phyloP scores from a whole-genome alignment of 2,329 filamentous ascomycete species.

The Hortaea sp. region DNA sequence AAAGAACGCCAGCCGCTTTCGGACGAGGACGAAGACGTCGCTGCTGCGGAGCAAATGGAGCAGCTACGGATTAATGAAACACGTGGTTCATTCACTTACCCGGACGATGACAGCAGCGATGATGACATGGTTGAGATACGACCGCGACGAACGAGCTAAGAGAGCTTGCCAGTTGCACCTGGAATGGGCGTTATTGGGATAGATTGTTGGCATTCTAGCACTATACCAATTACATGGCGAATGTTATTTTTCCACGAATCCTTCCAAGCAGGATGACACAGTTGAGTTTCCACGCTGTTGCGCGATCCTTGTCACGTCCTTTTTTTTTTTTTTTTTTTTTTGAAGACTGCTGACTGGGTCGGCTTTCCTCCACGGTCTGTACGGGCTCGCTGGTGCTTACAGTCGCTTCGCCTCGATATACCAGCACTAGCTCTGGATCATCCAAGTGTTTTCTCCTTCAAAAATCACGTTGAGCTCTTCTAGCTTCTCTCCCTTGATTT shows the following conservation, averaged over 20 bases:
- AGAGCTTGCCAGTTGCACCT: not conserved
- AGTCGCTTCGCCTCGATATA: no score
- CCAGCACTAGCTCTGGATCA: no score
- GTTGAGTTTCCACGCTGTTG: no score
- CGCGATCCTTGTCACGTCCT: no score
- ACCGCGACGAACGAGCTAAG: slow-evolving; percentile 20
- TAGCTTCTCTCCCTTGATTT: no score
- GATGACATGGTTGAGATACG: slow-evolving; percentile 25
- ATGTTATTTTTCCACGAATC: not conserved
- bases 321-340: no score
- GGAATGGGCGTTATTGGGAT: not conserved
- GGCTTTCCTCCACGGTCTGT: no score
- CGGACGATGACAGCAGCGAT: slow-evolving; percentile 11
- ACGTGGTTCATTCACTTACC: slow-evolving; percentile 14
- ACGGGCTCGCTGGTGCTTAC: no score
- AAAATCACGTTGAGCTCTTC: no score
- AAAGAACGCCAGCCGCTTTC: slow-evolving; percentile 22
- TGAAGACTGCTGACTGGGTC: no score
- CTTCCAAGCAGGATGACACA: no score
- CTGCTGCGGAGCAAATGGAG: slow-evolving; percentile 7
- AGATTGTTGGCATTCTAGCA: not conserved
- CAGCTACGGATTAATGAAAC: slow-evolving; percentile 2
- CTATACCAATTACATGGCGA: not conserved
- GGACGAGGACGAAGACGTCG: slow-evolving; percentile 21
- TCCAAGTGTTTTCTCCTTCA: no score